These are phyloP conservation scores for Gastrolobium bilobum DNA, from an alignment of 306 rosid species.

Conservation along the genomic window DNA sequence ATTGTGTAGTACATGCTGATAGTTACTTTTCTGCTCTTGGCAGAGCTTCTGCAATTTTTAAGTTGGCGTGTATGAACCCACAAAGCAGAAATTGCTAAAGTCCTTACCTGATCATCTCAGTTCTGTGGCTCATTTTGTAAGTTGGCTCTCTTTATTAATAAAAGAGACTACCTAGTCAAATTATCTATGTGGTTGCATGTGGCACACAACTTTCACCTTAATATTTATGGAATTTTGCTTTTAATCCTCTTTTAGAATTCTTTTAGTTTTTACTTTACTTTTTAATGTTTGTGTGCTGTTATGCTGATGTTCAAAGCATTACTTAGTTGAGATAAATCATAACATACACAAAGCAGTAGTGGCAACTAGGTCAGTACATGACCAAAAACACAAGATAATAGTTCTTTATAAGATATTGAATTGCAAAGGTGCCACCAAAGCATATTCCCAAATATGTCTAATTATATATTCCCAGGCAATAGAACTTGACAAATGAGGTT, in stretches of 20 bases:
- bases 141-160: conserved; percentile 40
- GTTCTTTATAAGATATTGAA: conserved; percentile 21
- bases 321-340: conserved; percentile 36
- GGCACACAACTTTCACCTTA: conserved; percentile 31
- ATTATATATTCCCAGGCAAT: no score
- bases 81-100: conserved; percentile 69
- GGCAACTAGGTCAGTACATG: not conserved
- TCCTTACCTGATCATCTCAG: conserved; percentile 76
- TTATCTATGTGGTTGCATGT: not conserved
- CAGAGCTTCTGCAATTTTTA: conserved; percentile 91
- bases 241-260: not conserved
- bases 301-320: conserved; percentile 22
- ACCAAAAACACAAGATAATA: conserved; percentile 3
- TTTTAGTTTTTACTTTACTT: not conserved
- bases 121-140: conserved; percentile 83
- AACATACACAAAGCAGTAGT: conserved; percentile 32
- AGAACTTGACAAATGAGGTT: no score
- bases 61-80: conserved; percentile 85
- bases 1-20: conserved; percentile 32
- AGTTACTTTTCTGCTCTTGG: conserved; percentile 32
- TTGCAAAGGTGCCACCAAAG: conserved; percentile 11
- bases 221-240: conserved; percentile 14
- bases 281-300: conserved; percentile 1
- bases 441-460: conserved; percentile 4
- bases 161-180: not conserved